Evolutionary conservation across 2,329 filamentous ascomycete genomes (phyloP).

Genomic region (Allantophomopsis lycopodina): DNA sequence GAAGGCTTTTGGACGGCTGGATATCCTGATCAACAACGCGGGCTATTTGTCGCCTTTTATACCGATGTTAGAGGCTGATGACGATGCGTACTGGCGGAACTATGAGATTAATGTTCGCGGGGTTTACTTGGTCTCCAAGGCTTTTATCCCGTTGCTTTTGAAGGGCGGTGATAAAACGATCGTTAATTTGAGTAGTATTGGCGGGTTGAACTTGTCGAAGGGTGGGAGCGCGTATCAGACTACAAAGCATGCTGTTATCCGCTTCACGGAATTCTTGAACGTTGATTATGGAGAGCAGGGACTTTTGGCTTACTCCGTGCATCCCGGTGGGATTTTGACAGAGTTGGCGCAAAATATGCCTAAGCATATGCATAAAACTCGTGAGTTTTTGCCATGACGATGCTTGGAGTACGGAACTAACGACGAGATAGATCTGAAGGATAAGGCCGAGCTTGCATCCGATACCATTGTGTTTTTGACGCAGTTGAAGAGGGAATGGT

Average conservation of each 20-base stretch:
- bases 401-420: neutral
- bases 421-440: conserved; percentile 9
- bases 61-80: conserved; percentile 21
- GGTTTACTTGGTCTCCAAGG: conserved; percentile 27
- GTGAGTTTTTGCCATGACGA: conserved; percentile 6
- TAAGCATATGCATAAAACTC: conserved; percentile 9
- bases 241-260: conserved; percentile 32
- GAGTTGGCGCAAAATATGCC: conserved; percentile 21
- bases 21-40: conserved; percentile 29
- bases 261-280: conserved; percentile 33
- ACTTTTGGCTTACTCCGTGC: conserved; percentile 23
- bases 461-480: conserved; percentile 30
- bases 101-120: conserved; percentile 35
- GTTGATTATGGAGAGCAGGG: conserved; percentile 29
- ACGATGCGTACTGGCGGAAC: conserved; percentile 22
- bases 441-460: conserved; percentile 24
- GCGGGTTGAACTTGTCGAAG: conserved; percentile 19
- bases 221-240: conserved; percentile 29
- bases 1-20: conserved; percentile 20
- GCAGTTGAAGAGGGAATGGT: conserved; percentile 26
- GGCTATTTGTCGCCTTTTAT: conserved; percentile 24
- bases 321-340: conserved; percentile 26
- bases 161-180: conserved; percentile 24
- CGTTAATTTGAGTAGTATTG: conserved; percentile 31
- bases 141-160: conserved; percentile 22